Base-by-base conservation (phyloP, 2,329 filamentous ascomycete species). In the Hypocrella siamensis region DNA sequence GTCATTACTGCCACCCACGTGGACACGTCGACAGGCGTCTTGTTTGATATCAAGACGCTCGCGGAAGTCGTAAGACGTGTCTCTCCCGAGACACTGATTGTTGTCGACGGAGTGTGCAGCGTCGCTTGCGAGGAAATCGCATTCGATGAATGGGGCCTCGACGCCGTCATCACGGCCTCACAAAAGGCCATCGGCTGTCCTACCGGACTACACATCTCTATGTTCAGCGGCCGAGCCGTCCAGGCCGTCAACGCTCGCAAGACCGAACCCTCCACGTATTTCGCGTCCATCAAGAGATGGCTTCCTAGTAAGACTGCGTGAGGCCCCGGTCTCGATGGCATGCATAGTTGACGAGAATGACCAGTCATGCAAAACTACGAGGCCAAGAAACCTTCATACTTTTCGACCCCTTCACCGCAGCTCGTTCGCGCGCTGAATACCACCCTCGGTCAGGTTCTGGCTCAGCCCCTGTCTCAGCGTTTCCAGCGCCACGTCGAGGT, bases 301-400 rank as follows among this genome's bases (percentile, higher is more conserved):
- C 64, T 86, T 35, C 88, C 88, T 29, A 90, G 78, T 83, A 65
- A 47, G 70, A 57, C 8, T 22, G 3, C 14, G 12, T 16, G 16
- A 5, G 21, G 8, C 19, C 21, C 10, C 4, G 19, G 3, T 10
- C 15, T 11, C 4, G 26, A 12, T 14, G 15, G 24, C 17, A 17
- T 19, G n/a, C n/a, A n/a, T n/a, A n/a, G n/a, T n/a, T n/a, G n/a
- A n/a, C n/a, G n/a, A n/a, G n/a, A n/a, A n/a, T n/a, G n/a, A n/a
- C 17, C 17, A 82, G 79, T 98, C 57, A 96, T 98, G 88, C 76
- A 90, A 62, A 96, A 94, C 62, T 98, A 98, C 58, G 90, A 98
- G 63, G 83, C 84, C 41, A 84, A 86, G 65, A 98, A 96, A 64
- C 75, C 90, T 24, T 93, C 85, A 3, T 98, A 98, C 66, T 98